These are phyloP conservation scores for Blastobotrys illinoisensis DNA, from an alignment of 1,139 yeast species.

Conservation along the genomic window DNA sequence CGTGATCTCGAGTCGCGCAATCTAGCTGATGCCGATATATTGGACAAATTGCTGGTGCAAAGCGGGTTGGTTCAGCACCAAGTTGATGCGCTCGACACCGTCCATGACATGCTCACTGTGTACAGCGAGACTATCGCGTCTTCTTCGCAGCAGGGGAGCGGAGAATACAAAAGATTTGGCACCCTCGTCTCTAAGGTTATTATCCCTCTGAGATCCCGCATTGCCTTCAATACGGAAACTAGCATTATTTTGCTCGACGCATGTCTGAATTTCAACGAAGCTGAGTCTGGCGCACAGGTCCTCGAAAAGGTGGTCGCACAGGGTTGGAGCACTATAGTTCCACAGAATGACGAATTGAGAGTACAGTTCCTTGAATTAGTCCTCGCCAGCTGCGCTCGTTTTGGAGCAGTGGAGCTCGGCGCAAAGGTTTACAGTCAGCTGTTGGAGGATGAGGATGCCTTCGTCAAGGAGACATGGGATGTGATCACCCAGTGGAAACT, in stretches of 20 bases:
- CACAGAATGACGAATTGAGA: slow-evolving; percentile 11
- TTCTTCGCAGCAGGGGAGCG: neutral
- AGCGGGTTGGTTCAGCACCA: neutral
- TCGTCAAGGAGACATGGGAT: slow-evolving; percentile 34
- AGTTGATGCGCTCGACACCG: neutral
- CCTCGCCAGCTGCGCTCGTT: slow-evolving; percentile 23
- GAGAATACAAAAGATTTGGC: neutral
- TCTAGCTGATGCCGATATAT: neutral
- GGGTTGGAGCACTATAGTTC: slow-evolving; percentile 6
- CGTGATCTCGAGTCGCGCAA: slow-evolving; percentile 6
- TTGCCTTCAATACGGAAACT: slow-evolving; percentile 12
- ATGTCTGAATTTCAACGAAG: slow-evolving; percentile 17
- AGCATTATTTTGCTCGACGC: slow-evolving; percentile 21
- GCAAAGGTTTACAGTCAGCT: slow-evolving; percentile 16
- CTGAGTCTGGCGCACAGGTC: slow-evolving; percentile 13
- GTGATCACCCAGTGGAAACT: slow-evolving; percentile 30
- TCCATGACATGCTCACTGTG: neutral
- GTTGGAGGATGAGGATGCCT: slow-evolving; percentile 11
- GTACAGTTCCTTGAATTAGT: slow-evolving; percentile 26
- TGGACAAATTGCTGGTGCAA: neutral
- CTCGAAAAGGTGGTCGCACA: slow-evolving; percentile 17
- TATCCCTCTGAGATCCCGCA: neutral
- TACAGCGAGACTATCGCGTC: neutral
- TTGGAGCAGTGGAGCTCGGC: slow-evolving; percentile 22
- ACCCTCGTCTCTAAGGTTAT: neutral